A percentile compares a stretch with the other conserved stretches of the same genome.
phyloP scores from a whole-genome alignment of 352 stramenopile species.

The Pythium utonaiense region DNA sequence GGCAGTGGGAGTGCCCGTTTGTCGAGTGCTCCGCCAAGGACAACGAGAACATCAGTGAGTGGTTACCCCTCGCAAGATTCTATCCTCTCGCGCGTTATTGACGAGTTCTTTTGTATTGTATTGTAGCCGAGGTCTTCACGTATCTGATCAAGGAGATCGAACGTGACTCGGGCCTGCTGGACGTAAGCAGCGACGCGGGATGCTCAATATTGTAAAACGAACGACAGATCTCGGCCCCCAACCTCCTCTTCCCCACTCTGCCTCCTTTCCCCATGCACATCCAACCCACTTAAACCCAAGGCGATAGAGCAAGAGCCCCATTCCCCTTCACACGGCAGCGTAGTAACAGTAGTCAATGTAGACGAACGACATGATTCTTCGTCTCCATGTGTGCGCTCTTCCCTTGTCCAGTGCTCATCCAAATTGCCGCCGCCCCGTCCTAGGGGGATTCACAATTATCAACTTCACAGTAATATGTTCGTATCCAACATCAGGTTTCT shows the following conservation, averaged over 20 bases:
- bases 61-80: not conserved
- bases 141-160: conserved; percentile 91
- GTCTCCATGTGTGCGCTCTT: conserved; percentile 1
- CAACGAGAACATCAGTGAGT: conserved; percentile 89
- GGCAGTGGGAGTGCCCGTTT: conserved; percentile 91
- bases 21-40: conserved; percentile 94
- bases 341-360: conserved; percentile 2
- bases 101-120: not conserved
- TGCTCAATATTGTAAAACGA: conserved; percentile 74
- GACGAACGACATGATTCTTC: conserved; percentile 4
- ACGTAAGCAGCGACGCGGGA: conserved; percentile 68
- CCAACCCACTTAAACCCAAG: not conserved
- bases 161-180: conserved; percentile 81
- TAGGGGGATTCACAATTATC: not conserved
- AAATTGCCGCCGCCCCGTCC: not conserved
- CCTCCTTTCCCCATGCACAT: not conserved
- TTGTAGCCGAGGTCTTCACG: conserved; percentile 84
- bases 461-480: conserved; percentile 1
- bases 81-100: not conserved
- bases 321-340: not conserved
- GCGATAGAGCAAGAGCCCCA: conserved; percentile 1
- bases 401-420: not conserved
- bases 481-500: conserved; percentile 10
- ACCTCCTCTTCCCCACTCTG: not conserved
- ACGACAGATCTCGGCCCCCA: not conserved